Evolutionary conservation across 306 rosid species (phyloP).

Genomic region (Prunus armeniaca): DNA sequence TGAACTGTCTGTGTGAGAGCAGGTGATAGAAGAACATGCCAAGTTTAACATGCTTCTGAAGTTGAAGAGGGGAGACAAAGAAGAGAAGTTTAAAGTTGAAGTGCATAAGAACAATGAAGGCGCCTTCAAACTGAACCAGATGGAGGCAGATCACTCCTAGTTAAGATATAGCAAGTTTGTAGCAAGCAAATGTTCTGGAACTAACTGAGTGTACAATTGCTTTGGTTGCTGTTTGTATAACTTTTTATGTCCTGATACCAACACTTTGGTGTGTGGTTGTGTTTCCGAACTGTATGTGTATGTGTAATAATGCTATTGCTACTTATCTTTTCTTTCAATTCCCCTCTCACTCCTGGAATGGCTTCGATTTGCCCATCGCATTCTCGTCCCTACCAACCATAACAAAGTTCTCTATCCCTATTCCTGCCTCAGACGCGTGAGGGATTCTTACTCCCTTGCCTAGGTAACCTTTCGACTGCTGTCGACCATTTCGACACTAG

Average conservation of each 20-base stretch:
- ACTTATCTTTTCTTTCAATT: background rate
- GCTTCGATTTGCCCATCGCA: too few relatives aligned
- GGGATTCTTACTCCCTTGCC: too few relatives aligned
- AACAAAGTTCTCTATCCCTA: too few relatives aligned
- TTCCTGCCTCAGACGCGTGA: too few relatives aligned
- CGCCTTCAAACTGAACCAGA: slow-evolving; percentile 57
- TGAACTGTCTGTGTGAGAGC: background rate
- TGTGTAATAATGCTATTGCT: background rate
- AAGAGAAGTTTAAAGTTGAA: slow-evolving; percentile 63
- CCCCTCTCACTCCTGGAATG: too few relatives aligned
- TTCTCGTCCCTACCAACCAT: too few relatives aligned
- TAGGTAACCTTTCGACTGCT: too few relatives aligned
- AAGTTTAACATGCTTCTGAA: slow-evolving; percentile 67
- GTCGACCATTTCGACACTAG: too few relatives aligned
- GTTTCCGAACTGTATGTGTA: background rate
- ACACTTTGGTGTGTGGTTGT: background rate
- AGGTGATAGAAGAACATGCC: slow-evolving; percentile 60
- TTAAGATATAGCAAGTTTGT: background rate
- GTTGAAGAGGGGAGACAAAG: slow-evolving; percentile 65
- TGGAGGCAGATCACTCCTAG: slow-evolving; percentile 49
- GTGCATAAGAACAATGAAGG: slow-evolving; percentile 67
- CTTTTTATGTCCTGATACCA: background rate
- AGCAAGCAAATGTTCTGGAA: background rate
- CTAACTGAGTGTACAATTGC: background rate
- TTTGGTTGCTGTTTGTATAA: background rate